A percentile compares a stretch with the other conserved stretches of the same genome.
Conservation (phyloP, 495 filamentous ascomycete genomes). For the Xylaria sp. region DNA sequence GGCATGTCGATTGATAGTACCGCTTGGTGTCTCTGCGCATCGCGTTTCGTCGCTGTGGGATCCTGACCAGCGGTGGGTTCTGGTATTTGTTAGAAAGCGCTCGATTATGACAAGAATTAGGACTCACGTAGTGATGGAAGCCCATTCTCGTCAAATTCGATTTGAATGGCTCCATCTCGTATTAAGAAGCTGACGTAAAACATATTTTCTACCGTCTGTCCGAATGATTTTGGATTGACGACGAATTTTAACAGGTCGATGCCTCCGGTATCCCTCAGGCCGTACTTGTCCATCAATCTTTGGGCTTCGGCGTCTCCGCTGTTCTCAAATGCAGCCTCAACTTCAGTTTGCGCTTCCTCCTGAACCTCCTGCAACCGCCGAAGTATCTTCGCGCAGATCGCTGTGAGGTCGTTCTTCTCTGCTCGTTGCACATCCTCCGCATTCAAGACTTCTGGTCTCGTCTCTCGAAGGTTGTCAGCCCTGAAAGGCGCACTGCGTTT, state of each 20-base stretch:
- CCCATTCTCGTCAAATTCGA: constrained; percentile 66
- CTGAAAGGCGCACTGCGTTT: constrained; percentile 70
- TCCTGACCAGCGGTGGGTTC: constrained; percentile 28
- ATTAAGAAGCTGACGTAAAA: constrained; percentile 97
- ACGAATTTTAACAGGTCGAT: constrained; percentile 82
- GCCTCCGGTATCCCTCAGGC: constrained; percentile 67
- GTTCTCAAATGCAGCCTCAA: constrained; percentile 48
- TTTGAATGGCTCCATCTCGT: constrained; percentile 76
- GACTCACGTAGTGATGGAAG: constrained; percentile 77
- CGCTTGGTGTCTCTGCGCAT: constrained; percentile 74
- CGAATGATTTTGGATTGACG: constrained; percentile 87
- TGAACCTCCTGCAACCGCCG: constrained; percentile 51
- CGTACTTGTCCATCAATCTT: constrained; percentile 56
- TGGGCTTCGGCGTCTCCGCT: constrained; percentile 42
- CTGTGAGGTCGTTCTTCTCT: constrained; percentile 77
- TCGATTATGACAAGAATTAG: neutral
- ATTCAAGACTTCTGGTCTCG: constrained; percentile 75
- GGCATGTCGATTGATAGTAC: constrained; percentile 84
- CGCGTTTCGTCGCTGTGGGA: constrained; percentile 44
- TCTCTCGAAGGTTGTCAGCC: constrained; percentile 67
- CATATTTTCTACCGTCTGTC: constrained; percentile 95
- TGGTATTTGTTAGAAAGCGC: constrained; percentile 23
- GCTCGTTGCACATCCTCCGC: constrained; percentile 72
- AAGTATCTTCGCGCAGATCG: constrained; percentile 70
- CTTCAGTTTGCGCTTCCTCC: constrained; percentile 47